Conservation (phyloP, 345 rosid species). For the Eucalyptus victrix region DNA sequence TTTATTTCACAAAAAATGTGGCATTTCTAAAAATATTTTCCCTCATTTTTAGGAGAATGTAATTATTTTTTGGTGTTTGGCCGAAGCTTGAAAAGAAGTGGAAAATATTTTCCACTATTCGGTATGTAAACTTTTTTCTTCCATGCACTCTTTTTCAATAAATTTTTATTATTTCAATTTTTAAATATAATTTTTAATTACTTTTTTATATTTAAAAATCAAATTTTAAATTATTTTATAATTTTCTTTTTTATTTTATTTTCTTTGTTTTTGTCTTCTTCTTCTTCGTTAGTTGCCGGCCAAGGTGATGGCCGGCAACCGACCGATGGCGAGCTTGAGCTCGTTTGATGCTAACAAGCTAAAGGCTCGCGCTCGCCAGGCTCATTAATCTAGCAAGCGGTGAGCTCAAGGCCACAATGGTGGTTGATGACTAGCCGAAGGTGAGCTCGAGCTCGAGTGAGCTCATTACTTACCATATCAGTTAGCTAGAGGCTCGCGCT, state of each 20-base stretch:
- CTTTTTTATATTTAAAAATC: too few species aligned
- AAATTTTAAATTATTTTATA: too few species aligned
- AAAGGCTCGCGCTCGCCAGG: fast-evolving
- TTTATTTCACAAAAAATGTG: fast-evolving
- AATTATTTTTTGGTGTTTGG: fast-evolving
- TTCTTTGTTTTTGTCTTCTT: too few species aligned
- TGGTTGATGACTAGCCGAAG: fast-evolving
- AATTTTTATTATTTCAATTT: too few species aligned
- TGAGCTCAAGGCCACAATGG: too few species aligned
- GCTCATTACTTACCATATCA: fast-evolving
- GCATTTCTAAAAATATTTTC: too few species aligned
- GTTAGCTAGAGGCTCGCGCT: fast-evolving
- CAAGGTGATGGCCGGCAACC: fast-evolving
- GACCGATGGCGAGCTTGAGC: fast-evolving
- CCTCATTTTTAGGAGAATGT: fast-evolving
- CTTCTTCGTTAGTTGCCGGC: fast-evolving
- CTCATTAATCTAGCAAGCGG: fast-evolving
- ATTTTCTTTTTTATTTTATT: too few species aligned
- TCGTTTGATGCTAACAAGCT: fast-evolving
- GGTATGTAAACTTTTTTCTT: fast-evolving
- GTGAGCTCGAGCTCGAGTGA: fast-evolving
- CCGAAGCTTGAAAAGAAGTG: fast-evolving
- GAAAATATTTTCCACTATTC: too few species aligned
- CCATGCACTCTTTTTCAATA: too few species aligned
- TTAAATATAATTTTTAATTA: too few species aligned